Percentiles rank a stretch among this genome's conserved stretches.
These are phyloP conservation scores for Leccinum rimulosum DNA, from an alignment of 768 basidiomycete species.

Conservation along the genomic window DNA sequence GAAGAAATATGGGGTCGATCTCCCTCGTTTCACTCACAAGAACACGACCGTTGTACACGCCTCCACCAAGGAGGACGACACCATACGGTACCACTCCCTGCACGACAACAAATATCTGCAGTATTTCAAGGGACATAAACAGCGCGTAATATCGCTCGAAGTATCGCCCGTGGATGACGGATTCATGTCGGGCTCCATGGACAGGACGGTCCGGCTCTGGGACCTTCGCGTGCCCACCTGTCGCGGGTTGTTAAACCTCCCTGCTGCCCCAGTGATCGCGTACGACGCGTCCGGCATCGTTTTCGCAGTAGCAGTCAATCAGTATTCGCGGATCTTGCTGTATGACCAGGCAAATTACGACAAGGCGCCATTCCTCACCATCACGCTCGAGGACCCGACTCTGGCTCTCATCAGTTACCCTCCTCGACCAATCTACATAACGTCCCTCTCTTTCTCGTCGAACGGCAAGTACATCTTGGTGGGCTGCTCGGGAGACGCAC, in stretches of 20 bases:
- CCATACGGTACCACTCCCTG: slow-evolving; percentile 89
- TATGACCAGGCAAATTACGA: slow-evolving; percentile 88
- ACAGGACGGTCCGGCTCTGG: slow-evolving; percentile 96
- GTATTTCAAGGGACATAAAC: slow-evolving; percentile 95
- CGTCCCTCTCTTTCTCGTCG: slow-evolving; percentile 85
- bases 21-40: slow-evolving; percentile 94
- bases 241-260: slow-evolving; percentile 74
- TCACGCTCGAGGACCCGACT: slow-evolving; percentile 80
- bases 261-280: slow-evolving; percentile 73
- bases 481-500: slow-evolving; percentile 88
- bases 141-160: slow-evolving; percentile 83
- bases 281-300: slow-evolving; percentile 82
- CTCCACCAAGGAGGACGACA: slow-evolving; percentile 94
- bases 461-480: slow-evolving; percentile 89
- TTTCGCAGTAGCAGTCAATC: slow-evolving; percentile 84
- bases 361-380: slow-evolving; percentile 87
- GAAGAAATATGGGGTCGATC: slow-evolving; percentile 95
- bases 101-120: slow-evolving; percentile 96
- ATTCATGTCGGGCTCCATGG: slow-evolving; percentile 92
- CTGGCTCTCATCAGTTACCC: slow-evolving; percentile 75
- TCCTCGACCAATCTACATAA: slow-evolving; percentile 86
- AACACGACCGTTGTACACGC: slow-evolving; percentile 82
- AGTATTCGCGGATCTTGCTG: slow-evolving; percentile 76
- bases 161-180: slow-evolving; percentile 92
- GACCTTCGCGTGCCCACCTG: slow-evolving; percentile 81